Evolutionary conservation across 2,329 filamentous ascomycete species (phyloP), one percentile per base, ranked within the genome.

Genomic region (Pseudogymnoascus sp.): DNA sequence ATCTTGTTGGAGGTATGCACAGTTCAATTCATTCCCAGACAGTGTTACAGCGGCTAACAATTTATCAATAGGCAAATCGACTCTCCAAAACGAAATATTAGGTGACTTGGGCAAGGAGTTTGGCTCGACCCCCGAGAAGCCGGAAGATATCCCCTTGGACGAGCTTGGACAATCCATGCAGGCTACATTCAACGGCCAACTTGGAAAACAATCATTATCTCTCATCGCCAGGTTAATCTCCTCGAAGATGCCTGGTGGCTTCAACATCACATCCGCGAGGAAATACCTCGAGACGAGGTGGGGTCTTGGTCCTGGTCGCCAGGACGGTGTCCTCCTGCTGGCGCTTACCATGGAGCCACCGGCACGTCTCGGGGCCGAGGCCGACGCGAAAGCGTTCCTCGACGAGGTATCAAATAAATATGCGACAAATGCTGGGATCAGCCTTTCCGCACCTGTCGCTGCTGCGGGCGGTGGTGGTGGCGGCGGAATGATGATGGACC

Each of bases 401-500:
- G 95, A 97, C 73, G 88, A 90, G 67, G 86, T 93, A 42, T 78
- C 91, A 31, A 90, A 96, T 72, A 96, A 96, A 75, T 97, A 97
- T 74, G 93, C 95, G 61, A 78, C 86, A 29, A 86, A 85, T 66
- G 88, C 90, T 54, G 95, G 95, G 66, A 87, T 99, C 76, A 96
- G 81, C 75, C 79, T 99, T 65, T 88, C 92, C 4, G 86, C 89
- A 5, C 86, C 89, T 29, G 83, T 90, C 26, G 85, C 88, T 61
- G 88, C 87, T 66, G 91, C 91, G 67, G 84, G 84, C 66, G 89
- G 86, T 63, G 88, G 82, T 63, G 85, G 81, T 64, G 84, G 82
- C 63, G 89, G 85, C 68, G 93, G 93, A 74, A 97, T 99, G 95
- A 96, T 99, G 91, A 97, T 99, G 93, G 95, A 99, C 72, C 95